Base-by-base conservation (phyloP, 345 rosid species). In the Hevea brasiliensis region DNA sequence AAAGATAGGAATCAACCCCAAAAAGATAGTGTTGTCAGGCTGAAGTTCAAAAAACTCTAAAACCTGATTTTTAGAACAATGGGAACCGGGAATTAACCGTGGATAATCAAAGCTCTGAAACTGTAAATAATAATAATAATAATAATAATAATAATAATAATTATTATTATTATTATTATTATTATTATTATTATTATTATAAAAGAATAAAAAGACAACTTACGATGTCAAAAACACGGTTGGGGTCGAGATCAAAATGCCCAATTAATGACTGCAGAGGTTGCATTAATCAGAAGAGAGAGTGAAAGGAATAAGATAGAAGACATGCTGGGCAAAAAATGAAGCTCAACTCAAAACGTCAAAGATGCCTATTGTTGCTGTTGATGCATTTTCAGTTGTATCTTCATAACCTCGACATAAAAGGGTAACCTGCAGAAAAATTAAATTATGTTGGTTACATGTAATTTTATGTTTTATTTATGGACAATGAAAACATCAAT, bases 201-300 rank as follows among this genome's bases (percentile, higher is more conserved):
- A 75, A 56, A 69, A 61, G 54, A 44, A 42, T 17, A 64, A 20
- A 27, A 8, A 61, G 61, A 61, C 45, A 76, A 83, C 99, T 93
- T 90, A 96, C 99, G 73, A 96, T 88, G 83, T 96, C 99, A 65
- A 96, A 96, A 85, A 96, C 99, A 78, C 98, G 99, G 75, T 96
- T 96, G 0, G 98, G 99, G 75, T 96, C 99, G 79, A 96, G 82
- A 88, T 96, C 99, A 78, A 96, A 96, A 77, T 96, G 99, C 62
- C 99, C 99, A 79, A 96, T 96, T 72, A 96, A 79, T 63, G 99
- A 96, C 99, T 96, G 97, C 89, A 87, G 57, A 65, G 65, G 59
- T 65, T 42, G 69, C 56, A 77, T 47, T 29, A 79, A 51, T 77
- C 75, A 82, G 82, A 74, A 74, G 47, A 68, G n/a, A n/a, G 63